phyloP scores from a whole-genome alignment of 2,329 filamentous ascomycete genomes.

The Xylariaceae sp. region DNA sequence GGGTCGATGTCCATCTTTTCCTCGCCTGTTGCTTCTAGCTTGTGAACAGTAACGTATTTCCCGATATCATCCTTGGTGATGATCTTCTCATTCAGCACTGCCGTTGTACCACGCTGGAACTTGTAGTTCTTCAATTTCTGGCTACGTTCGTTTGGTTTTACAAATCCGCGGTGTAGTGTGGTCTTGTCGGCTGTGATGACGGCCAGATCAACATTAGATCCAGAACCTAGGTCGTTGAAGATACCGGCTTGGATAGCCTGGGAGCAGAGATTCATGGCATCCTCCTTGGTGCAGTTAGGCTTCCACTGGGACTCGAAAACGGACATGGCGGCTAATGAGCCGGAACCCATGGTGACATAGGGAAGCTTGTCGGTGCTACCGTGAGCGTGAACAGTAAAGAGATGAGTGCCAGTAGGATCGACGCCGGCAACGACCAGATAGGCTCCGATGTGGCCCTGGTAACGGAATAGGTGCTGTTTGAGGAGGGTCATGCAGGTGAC shows the following conservation, averaged over 20 bases:
- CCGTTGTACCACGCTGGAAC: constrained; percentile 89
- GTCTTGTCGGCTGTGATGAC: constrained; percentile 96
- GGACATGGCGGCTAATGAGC: constrained; percentile 93
- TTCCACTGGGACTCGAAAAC: constrained; percentile 98
- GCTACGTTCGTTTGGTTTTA: constrained; percentile 86
- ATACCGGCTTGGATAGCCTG: constrained; percentile 90
- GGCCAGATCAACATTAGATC: constrained; percentile 95
- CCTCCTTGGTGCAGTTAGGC: constrained; percentile 65
- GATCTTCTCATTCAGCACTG: constrained; percentile 91
- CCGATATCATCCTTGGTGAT: constrained; percentile 91
- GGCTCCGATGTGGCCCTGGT: constrained; percentile 96
- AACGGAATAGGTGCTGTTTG: constrained; percentile 98
- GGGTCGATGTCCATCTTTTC: constrained; percentile 67
- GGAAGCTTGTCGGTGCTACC: constrained; percentile 97
- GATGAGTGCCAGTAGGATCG: constrained; percentile 88
- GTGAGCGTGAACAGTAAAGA: constrained; percentile 98
- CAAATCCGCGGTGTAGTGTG: constrained; percentile 85
- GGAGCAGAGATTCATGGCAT: constrained; percentile 64
- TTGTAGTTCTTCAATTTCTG: constrained; percentile 91
- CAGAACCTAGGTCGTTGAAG: constrained; percentile 96
- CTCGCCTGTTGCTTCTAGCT: constrained; percentile 63
- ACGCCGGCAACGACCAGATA: constrained; percentile 97
- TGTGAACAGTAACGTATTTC: constrained; percentile 89
- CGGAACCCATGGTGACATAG: constrained; percentile 98
- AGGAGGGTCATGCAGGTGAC: constrained; percentile 99